Evolutionary conservation across 208 protist species (phyloP), one percentile per base, ranked within the genome.

Genomic region (Vickermania spadyakhi): DNA sequence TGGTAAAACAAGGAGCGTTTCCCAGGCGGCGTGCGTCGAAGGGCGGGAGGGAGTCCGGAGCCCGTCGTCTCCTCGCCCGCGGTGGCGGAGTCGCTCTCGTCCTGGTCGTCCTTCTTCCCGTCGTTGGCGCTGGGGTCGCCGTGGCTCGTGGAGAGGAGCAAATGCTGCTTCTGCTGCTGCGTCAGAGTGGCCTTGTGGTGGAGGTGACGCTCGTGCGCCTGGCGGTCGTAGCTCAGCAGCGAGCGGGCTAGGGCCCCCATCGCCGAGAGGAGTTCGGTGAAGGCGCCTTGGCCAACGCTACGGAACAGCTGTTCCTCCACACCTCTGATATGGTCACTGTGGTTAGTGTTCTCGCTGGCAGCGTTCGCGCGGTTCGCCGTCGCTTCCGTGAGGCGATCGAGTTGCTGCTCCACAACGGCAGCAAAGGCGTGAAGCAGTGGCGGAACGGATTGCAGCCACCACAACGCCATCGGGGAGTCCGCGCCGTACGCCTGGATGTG

Each of bases 401-500:
- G 36, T 7, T 64, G 21, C 7, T 60, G 51, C 18, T 28, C 53
- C 3, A 54, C 54, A 3, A 61, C 42, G 26, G 58, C 58, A 5
- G 61, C 50, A 22, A 67, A 41, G 1, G 25, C 30, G 26, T 76
- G 63, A 27, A 72, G 13, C 14, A 76, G 2, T 1, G 62, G 28
- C n/a, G 70, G 70, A 7, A 76, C 54, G 4, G 69, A 45, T 31
- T 62, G 64, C 31, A 76, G 50, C 70, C 70, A 76, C 70, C 70
- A 76, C 30, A 76, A 62, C 14, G 65, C 36, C 36, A 45, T 7
- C 18, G 36, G 36, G 5, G 22, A 26, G 52, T 28, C 52, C 13
- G 22, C 22, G 52, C 52, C 52, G 52, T 22, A 56, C 11, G 52
- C 5, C 22, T 28, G 52, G n/a, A 56, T 56, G 25, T 22, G 22